phyloP scores from a whole-genome alignment of 768 basidiomycete genomes.

The Grammothele lineata region DNA sequence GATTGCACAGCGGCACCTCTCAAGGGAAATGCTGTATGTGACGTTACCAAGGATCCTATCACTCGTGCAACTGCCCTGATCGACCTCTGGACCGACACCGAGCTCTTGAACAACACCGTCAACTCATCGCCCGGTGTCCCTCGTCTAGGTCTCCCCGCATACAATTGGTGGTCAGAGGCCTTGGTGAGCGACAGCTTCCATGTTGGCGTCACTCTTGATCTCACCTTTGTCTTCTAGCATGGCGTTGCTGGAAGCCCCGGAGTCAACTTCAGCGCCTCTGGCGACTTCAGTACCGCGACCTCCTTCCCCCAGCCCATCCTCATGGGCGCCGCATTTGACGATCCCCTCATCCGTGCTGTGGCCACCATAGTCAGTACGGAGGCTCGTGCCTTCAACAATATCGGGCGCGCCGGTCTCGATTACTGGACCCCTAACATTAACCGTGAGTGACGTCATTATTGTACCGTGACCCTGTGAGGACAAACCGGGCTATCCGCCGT shows the following conservation, averaged over 20 bases:
- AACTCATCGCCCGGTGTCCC: constrained; percentile 48
- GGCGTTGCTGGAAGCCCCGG: constrained; percentile 53
- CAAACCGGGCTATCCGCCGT: too few relatives aligned
- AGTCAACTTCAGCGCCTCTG: constrained; percentile 44
- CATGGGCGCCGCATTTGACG: constrained; percentile 53
- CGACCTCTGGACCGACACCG: constrained; percentile 43
- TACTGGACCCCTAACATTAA: constrained; percentile 52
- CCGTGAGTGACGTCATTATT: constrained; percentile 5
- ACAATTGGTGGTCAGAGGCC: constrained; percentile 61
- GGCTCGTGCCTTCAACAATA: constrained; percentile 55
- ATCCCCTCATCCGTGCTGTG: constrained; percentile 43
- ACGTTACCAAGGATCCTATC: constrained; percentile 38
- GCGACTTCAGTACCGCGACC: constrained; percentile 53
- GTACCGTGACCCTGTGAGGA: too few relatives aligned
- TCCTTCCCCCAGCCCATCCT: constrained; percentile 56
- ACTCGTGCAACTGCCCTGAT: constrained; percentile 48
- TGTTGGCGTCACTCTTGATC: not conserved
- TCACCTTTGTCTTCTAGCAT: constrained; percentile 29
- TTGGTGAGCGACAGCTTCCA: constrained; percentile 32
- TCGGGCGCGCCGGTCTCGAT: constrained; percentile 47
- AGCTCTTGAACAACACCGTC: constrained; percentile 48
- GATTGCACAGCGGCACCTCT: constrained; percentile 46
- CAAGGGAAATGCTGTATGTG: constrained; percentile 44
- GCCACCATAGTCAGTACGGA: constrained; percentile 53
- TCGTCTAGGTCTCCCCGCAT: constrained; percentile 51